phyloP scores from a whole-genome alignment of 2,329 filamentous ascomycete species.

The Diaporthe eres region DNA sequence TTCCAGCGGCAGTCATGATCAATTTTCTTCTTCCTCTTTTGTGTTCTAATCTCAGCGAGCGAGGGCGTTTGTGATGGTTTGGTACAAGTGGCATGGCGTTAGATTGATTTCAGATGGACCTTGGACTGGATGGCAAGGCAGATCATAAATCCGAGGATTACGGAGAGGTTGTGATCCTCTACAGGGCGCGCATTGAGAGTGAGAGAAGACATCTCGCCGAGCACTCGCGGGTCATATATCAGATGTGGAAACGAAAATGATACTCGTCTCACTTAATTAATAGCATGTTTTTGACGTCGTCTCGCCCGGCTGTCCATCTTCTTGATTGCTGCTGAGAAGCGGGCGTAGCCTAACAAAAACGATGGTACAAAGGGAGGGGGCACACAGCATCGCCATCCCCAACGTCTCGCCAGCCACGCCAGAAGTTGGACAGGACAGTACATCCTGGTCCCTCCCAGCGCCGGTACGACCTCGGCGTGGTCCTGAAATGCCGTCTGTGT shows the following conservation, averaged over 20 bases:
- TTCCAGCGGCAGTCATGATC: constrained; percentile 54
- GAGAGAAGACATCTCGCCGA: neutral
- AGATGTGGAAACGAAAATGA: neutral
- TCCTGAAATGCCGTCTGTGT: neutral
- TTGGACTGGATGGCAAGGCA: neutral
- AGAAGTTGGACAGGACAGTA: neutral
- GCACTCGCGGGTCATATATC: neutral
- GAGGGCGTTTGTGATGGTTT: constrained; percentile 32
- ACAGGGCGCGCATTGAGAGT: neutral
- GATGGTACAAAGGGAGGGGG: neutral
- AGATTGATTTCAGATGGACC: neutral
- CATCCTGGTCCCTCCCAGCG: neutral
- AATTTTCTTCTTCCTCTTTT: constrained; percentile 32
- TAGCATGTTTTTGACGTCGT: neutral
- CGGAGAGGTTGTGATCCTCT: neutral
- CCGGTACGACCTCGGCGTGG: neutral
- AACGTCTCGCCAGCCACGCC: neutral
- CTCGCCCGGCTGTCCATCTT: too few relatives aligned
- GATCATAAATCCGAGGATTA: neutral
- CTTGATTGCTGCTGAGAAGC: neutral
- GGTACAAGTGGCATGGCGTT: constrained; percentile 19
- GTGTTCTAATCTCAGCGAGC: constrained; percentile 26
- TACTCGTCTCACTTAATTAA: neutral
- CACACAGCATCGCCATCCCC: neutral
- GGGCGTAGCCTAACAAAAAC: neutral